These are phyloP conservation scores for Pythium aquatile DNA, from an alignment of 352 stramenopile species.

Conservation along the genomic window DNA sequence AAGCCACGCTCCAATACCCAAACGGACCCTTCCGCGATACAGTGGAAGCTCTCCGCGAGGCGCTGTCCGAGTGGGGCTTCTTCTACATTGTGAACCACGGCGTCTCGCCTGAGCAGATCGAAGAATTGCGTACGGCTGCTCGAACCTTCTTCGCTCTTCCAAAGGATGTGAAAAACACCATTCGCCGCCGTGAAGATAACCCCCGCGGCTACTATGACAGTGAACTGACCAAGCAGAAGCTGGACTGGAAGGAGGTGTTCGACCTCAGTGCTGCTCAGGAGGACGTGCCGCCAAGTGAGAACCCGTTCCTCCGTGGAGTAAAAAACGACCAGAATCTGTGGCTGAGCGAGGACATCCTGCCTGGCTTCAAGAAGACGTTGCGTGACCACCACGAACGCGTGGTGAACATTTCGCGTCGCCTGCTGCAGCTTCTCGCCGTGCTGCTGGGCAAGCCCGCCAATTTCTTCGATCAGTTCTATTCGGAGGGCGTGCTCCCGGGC, in stretches of 20 bases:
- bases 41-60: constrained; percentile 46
- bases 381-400: constrained; percentile 40
- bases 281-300: constrained; percentile 35
- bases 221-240: constrained; percentile 92
- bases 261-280: constrained; percentile 55
- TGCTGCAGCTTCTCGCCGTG: constrained; percentile 55
- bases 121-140: constrained; percentile 57
- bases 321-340: constrained; percentile 85
- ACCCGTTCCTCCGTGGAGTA: constrained; percentile 42
- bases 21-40: constrained; percentile 20
- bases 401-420: constrained; percentile 41
- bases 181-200: constrained; percentile 76
- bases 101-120: constrained; percentile 53
- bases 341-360: constrained; percentile 39
- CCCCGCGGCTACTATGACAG: constrained; percentile 91
- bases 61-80: constrained; percentile 87
- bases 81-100: constrained; percentile 91
- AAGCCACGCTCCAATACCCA: constrained; percentile 14
- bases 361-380: constrained; percentile 53
- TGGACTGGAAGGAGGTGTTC: constrained; percentile 92
- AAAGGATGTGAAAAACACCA: constrained; percentile 40
- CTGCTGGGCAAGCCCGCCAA: constrained; percentile 40
- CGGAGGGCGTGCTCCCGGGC: constrained; percentile 35
- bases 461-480: constrained; percentile 69
- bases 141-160: constrained; percentile 82